Evolutionary conservation across 1,284 basidiomycete genomes (phyloP).

Genomic region (Ustilago shanxiensis): DNA sequence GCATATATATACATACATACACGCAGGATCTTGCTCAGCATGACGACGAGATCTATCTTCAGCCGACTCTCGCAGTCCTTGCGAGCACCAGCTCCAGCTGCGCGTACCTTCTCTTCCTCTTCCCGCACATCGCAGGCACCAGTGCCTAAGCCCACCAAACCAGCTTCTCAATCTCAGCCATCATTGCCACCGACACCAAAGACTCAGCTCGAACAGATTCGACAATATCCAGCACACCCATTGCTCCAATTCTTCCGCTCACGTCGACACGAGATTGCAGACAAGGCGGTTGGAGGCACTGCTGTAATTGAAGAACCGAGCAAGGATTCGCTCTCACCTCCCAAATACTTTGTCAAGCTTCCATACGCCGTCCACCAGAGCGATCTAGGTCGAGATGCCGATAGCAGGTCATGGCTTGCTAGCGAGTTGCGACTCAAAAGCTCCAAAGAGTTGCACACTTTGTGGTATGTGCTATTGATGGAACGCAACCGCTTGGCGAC

Average conservation of each 20-base stretch:
- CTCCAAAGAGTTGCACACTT: slow-evolving; percentile 64
- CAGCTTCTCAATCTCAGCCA: slow-evolving; percentile 46
- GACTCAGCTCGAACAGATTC: slow-evolving; percentile 45
- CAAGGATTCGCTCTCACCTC: slow-evolving; percentile 25
- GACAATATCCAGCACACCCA: slow-evolving; percentile 63
- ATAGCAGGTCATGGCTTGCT: slow-evolving; percentile 60
- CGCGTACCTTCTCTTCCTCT: slow-evolving; percentile 35
- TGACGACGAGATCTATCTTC: slow-evolving; percentile 26
- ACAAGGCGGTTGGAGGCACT: slow-evolving; percentile 32
- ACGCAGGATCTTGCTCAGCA: background rate
- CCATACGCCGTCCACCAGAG: slow-evolving; percentile 49
- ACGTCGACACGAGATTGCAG: slow-evolving; percentile 32
- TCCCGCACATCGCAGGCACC: slow-evolving; percentile 41
- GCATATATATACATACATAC: background rate
- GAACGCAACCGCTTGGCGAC: slow-evolving; percentile 66
- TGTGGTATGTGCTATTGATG: slow-evolving; percentile 67
- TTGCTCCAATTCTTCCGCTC: slow-evolving; percentile 65
- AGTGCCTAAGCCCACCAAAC: slow-evolving; percentile 35
- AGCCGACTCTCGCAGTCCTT: slow-evolving; percentile 31
- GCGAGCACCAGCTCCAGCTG: slow-evolving; percentile 19
- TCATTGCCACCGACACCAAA: slow-evolving; percentile 19
- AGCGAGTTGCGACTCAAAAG: slow-evolving; percentile 65
- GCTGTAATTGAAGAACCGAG: slow-evolving; percentile 27
- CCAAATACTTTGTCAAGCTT: slow-evolving; percentile 40
- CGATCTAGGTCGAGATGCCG: slow-evolving; percentile 48